phyloP scores from a whole-genome alignment of 2,329 filamentous ascomycete genomes.

The Claviceps citrina region DNA sequence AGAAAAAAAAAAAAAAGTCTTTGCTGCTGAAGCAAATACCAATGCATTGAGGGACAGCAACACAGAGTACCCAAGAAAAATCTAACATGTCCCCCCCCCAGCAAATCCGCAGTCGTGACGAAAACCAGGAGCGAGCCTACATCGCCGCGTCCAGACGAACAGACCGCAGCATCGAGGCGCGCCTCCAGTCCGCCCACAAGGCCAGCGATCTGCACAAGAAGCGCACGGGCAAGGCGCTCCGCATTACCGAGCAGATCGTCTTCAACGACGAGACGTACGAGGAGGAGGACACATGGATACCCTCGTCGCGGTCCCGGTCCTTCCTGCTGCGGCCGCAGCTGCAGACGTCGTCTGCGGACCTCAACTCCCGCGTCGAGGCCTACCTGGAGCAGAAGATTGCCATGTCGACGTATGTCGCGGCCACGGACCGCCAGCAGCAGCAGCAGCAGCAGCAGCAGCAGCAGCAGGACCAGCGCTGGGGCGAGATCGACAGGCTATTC shows the following conservation, averaged over 20 bases:
- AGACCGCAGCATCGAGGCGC: slow-evolving; percentile 74
- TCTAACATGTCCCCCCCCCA: not conserved
- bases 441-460: not conserved
- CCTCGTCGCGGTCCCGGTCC: no score
- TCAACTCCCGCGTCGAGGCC: slow-evolving; percentile 1
- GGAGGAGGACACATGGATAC: slow-evolving; percentile 52
- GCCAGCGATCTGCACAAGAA: slow-evolving; percentile 86
- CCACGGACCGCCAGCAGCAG: not conserved
- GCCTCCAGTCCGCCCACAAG: slow-evolving; percentile 71
- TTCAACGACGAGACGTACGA: slow-evolving; percentile 92
- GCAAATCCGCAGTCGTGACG: slow-evolving; percentile 27
- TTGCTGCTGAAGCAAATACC: no score
- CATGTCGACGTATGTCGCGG: not conserved
- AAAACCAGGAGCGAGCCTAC: slow-evolving; percentile 78
- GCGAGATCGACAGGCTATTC: slow-evolving; percentile 1
- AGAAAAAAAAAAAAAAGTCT: no score
- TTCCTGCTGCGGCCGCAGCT: not conserved
- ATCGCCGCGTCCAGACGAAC: slow-evolving; percentile 79
- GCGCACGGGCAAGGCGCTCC: slow-evolving; percentile 67
- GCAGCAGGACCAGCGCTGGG: not conserved
- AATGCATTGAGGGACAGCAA: no score
- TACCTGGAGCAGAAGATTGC: slow-evolving; percentile 1
- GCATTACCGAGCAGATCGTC: slow-evolving; percentile 74
- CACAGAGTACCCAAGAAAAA: not conserved
- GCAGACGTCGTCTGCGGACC: not conserved